Evolutionary conservation across 2,329 filamentous ascomycete species (phyloP).

Genomic region (Atkinsonella texensis): DNA sequence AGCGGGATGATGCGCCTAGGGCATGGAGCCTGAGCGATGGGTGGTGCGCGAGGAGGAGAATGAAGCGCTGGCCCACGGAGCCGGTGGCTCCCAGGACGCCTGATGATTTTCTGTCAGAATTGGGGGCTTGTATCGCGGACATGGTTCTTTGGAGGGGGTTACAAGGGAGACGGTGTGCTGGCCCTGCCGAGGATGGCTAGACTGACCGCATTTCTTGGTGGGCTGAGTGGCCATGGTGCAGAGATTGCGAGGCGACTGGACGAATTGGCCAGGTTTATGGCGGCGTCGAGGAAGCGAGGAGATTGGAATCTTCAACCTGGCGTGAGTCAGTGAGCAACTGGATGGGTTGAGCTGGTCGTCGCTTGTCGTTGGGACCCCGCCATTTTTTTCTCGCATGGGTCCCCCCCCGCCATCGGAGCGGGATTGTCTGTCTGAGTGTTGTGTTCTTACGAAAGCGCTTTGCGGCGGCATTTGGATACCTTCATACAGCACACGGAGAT

Average conservation of each 20-base stretch:
- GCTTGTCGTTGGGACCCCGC: slow-evolving; percentile 14
- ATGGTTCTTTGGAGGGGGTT: background rate
- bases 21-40: slow-evolving; percentile 78
- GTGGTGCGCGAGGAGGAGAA: slow-evolving; percentile 79
- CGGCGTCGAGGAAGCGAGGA: background rate
- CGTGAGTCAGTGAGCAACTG: no score
- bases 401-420: slow-evolving; percentile 19
- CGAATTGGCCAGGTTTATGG: background rate
- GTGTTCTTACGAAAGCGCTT: no score
- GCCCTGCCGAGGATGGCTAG: no score
- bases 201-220: slow-evolving; percentile 44
- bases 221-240: slow-evolving; percentile 28
- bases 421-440: background rate
- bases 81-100: slow-evolving; percentile 84
- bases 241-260: background rate
- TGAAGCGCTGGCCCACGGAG: slow-evolving; percentile 90
- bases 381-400: slow-evolving; percentile 6
- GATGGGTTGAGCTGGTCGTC: background rate
- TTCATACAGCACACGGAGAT: no score
- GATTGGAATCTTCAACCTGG: no score
- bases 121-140: background rate
- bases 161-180: slow-evolving; percentile 1
- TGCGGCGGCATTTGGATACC: no score
- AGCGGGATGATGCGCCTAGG: slow-evolving; percentile 78
- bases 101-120: slow-evolving; percentile 15